Percentiles rank a stretch among this genome's conserved stretches.
Evolutionary conservation across 2,329 filamentous ascomycete species (phyloP).

Genomic region (Leptoxyphium fumago): DNA sequence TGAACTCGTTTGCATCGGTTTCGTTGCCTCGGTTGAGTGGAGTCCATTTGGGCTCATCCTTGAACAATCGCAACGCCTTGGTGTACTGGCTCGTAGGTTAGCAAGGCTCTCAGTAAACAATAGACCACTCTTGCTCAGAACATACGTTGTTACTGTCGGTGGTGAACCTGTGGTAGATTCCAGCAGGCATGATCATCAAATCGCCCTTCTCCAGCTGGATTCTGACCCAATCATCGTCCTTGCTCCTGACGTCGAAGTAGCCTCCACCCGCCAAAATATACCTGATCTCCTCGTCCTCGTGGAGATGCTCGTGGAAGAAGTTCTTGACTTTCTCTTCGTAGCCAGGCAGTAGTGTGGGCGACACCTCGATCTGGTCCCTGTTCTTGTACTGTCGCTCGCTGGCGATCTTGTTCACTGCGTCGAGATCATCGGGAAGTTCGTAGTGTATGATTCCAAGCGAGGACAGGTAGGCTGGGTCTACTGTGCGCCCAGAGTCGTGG

Average conservation of each 20-base stretch:
- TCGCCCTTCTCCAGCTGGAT: conserved; percentile 75
- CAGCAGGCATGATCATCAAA: conserved; percentile 81
- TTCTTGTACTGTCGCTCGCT: conserved; percentile 72
- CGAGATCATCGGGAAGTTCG: conserved; percentile 45
- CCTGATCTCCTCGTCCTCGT: conserved; percentile 96
- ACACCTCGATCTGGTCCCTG: conserved; percentile 83
- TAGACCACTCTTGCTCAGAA: conserved; percentile 11
- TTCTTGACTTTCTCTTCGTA: conserved; percentile 90
- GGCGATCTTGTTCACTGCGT: conserved; percentile 61
- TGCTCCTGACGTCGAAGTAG: conserved; percentile 81
- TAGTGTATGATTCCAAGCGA: conserved; percentile 71
- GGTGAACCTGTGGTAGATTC: conserved; percentile 96
- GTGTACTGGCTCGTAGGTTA: conserved; percentile 51
- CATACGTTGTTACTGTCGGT: conserved; percentile 81
- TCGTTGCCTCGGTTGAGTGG: conserved; percentile 68
- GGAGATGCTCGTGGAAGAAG: conserved; percentile 91
- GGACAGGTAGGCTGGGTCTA: conserved; percentile 51
- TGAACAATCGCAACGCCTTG: conserved; percentile 90
- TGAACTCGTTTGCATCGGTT: conserved; percentile 63
- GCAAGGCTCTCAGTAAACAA: conserved; percentile 1
- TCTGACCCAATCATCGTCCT: conserved; percentile 77
- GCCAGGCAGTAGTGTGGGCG: conserved; percentile 63
- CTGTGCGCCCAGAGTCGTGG: conserved; percentile 67
- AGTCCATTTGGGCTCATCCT: conserved; percentile 98
- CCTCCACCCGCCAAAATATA: conserved; percentile 82